These are phyloP conservation scores for Ceratocystis huliohia DNA, from an alignment of 2,329 filamentous ascomycete species.

Conservation along the genomic window DNA sequence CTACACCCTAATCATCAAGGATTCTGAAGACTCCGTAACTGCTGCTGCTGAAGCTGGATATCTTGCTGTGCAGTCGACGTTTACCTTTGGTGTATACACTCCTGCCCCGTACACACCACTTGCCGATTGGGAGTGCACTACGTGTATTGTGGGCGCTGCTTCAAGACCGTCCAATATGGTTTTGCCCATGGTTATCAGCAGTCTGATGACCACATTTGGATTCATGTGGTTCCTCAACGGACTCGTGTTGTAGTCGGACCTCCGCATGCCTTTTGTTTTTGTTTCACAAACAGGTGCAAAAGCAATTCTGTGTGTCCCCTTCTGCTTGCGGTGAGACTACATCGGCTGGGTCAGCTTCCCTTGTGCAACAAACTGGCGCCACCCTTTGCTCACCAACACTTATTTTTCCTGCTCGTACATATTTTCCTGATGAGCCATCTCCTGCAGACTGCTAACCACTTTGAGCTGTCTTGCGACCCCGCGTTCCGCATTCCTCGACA, in stretches of 20 bases:
- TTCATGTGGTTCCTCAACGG: constrained; percentile 54
- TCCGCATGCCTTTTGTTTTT: not conserved
- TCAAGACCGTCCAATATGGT: constrained; percentile 3
- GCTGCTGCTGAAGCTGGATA: constrained; percentile 44
- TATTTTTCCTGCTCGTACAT: constrained; percentile 11
- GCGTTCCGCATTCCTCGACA: not conserved
- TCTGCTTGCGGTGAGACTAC: not conserved
- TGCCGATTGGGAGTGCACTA: constrained; percentile 42
- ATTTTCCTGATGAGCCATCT: constrained; percentile 3
- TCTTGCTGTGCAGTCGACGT: constrained; percentile 36
- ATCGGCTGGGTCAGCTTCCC: not conserved
- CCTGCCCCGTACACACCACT: constrained; percentile 39
- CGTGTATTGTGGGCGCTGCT: constrained; percentile 39
- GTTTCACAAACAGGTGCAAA: not conserved
- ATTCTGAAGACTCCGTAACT: constrained; percentile 40
- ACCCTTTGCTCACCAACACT: not conserved
- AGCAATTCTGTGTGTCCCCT: not conserved
- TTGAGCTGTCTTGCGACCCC: not conserved
- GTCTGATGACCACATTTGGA: constrained; percentile 42
- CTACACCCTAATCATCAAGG: constrained; percentile 51
- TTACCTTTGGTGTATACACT: constrained; percentile 48
- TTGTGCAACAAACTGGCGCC: not conserved
- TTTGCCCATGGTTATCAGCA: constrained; percentile 29
- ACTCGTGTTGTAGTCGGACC: constrained; percentile 28
- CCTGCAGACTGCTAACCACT: not conserved